Base-by-base conservation (phyloP, 2,329 filamentous ascomycete species). In the Fusarium sp. region DNA sequence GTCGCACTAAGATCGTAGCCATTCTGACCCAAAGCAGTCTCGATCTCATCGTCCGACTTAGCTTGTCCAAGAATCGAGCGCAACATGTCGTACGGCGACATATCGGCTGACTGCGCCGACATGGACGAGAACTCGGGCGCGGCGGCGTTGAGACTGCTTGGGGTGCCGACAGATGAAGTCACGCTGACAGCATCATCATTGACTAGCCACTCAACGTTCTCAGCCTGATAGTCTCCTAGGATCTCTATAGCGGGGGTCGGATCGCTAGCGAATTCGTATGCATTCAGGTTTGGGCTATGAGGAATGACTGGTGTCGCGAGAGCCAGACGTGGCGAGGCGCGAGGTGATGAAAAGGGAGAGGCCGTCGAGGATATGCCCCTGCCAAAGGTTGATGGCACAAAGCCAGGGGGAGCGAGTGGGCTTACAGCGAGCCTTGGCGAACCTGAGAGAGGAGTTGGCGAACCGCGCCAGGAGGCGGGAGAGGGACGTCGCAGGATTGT, bases 81-180 rank as follows among this genome's bases (percentile, higher is more conserved):
- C 52, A 99, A 83, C 86, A 99, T 98, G 73, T 99, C 95, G 76
- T 97, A 97, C 1, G 95, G 94, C 55, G 92, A 96, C 94, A 99
- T 98, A 71, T 98, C 93, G 53, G 87, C 86, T 71, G 90, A 90
- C 72, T 89, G 85, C 45, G 83, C 78, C 29, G 83, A 80, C 72
- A 79, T 74, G 61, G 77, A 79, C 1, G 84, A 82, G 68, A 86
- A 97, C 74, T 97, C 93, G 21, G 93, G 90, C 6, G 92, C 92
- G 13, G 89, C 89, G 38, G 88, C 89, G 70, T 92, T 93, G 57
- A 94, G 82, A 31, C 85, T 87, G 65, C 88, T 92, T 14, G 89
- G 82, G 9, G 84, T 86, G 32, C 86, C 83, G 36, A 85, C 77
- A 8, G 88, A 91, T 21, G 93, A 97, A 21, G 92, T 88, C 54